Evolutionary conservation across 2,329 filamentous ascomycete genomes (phyloP).

Genomic region (Penicillium sp.): DNA sequence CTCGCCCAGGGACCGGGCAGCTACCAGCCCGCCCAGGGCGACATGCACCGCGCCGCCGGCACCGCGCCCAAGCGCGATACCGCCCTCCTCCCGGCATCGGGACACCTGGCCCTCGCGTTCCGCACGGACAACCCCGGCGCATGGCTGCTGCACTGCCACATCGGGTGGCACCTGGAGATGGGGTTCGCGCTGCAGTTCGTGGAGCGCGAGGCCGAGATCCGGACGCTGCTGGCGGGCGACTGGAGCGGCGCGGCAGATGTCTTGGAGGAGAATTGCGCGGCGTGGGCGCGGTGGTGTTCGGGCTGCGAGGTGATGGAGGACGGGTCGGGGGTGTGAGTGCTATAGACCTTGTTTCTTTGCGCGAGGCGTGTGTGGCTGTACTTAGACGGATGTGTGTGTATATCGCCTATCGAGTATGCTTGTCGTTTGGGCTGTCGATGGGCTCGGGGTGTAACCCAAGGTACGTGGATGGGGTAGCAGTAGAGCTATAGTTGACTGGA

Average conservation of each 20-base stretch:
- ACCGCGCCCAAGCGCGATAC: constrained; percentile 6
- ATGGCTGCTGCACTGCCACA: constrained; percentile 12
- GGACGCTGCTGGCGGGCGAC: neutral
- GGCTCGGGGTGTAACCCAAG: too few relatives aligned
- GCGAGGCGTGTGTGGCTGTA: neutral
- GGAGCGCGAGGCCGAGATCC: constrained; percentile 2
- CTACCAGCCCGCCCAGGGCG: neutral
- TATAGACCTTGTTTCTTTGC: too few relatives aligned
- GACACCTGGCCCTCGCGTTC: constrained; percentile 1
- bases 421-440: too few relatives aligned
- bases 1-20: neutral
- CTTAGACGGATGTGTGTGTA: too few relatives aligned
- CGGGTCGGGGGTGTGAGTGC: constrained; percentile 2
- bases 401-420: too few relatives aligned
- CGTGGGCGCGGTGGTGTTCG: constrained; percentile 1
- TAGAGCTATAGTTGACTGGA: too few relatives aligned
- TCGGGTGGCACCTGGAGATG: constrained; percentile 11
- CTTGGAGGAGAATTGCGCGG: neutral
- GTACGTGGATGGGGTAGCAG: too few relatives aligned
- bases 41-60: neutral
- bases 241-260: neutral
- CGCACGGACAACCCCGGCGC: constrained; percentile 10
- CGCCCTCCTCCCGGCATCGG: constrained; percentile 1
- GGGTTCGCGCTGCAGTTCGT: constrained; percentile 10
- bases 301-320: neutral